Conservation (phyloP, 2,329 filamentous ascomycete genomes). For the Colletotrichum musae region DNA sequence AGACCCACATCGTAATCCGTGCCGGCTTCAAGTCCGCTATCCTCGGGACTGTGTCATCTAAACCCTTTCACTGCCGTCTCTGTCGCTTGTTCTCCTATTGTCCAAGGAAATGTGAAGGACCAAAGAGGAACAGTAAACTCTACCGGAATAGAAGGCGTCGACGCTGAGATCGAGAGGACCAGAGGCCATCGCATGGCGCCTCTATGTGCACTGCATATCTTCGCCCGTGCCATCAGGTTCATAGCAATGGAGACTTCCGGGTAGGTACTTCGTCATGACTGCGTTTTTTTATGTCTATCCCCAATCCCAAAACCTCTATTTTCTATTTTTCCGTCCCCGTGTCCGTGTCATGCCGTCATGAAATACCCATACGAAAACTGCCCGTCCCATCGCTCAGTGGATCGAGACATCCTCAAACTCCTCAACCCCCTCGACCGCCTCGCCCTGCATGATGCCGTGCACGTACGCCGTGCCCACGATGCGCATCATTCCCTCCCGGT, state of each 20-base stretch:
- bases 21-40: background rate
- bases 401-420: constrained; percentile 33
- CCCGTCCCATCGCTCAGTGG: constrained; percentile 14
- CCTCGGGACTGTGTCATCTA: too few relatives aligned
- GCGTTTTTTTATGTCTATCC: too few relatives aligned
- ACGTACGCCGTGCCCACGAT: constrained; percentile 38
- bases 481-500: constrained; percentile 27
- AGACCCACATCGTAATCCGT: constrained; percentile 11
- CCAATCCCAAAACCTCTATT: background rate
- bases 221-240: too few relatives aligned
- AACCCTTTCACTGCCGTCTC: too few relatives aligned
- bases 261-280: too few relatives aligned
- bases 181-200: too few relatives aligned
- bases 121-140: too few relatives aligned
- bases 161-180: too few relatives aligned
- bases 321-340: background rate
- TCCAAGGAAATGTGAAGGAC: background rate
- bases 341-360: background rate
- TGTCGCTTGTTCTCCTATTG: background rate
- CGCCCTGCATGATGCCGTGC: constrained; percentile 36
- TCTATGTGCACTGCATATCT: too few relatives aligned
- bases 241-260: too few relatives aligned
- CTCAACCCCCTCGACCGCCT: constrained; percentile 14
- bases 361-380: background rate
- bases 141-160: too few relatives aligned